Percentiles rank a stretch among this genome's conserved stretches.
These are phyloP conservation scores for Paspalum vaginatum DNA, from an alignment of 176 grass and related monocot genomes.

Conservation along the genomic window DNA sequence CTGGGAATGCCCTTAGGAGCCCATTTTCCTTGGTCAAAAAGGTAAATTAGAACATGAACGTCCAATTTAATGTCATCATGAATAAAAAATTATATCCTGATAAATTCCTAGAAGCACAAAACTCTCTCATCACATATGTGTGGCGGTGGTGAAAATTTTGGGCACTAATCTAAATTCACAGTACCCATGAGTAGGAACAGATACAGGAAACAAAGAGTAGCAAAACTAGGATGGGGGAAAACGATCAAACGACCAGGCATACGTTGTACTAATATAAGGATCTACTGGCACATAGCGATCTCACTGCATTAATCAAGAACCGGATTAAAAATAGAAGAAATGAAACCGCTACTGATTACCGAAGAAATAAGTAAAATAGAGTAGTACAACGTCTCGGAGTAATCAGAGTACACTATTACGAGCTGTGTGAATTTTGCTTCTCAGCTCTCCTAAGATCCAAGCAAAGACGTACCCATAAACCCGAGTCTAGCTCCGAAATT, in stretches of 20 bases:
- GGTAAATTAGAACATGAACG: no score
- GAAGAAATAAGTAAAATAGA: background rate
- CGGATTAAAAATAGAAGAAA: background rate
- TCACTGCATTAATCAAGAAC: slow-evolving; percentile 19
- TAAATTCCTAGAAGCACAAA: background rate
- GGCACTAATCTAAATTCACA: background rate
- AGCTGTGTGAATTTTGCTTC: background rate
- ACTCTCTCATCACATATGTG: background rate
- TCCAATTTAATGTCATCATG: no score
- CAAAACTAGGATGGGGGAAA: background rate
- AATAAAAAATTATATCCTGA: no score
- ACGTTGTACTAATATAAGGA: background rate
- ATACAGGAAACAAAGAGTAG: background rate
- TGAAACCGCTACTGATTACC: background rate
- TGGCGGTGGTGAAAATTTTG: background rate
- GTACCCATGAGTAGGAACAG: background rate
- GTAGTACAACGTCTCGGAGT: background rate
- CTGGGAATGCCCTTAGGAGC: no score
- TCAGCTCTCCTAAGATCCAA: background rate
- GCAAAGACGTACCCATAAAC: background rate
- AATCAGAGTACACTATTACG: background rate
- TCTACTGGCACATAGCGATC: background rate
- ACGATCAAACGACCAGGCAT: background rate
- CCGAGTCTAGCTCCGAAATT: slow-evolving; percentile 15
- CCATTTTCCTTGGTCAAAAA: no score